Evolutionary conservation across 2,329 filamentous ascomycete genomes (phyloP), one percentile per base, ranked within the genome.

Genomic region (Ascochyta viciae-villosae): DNA sequence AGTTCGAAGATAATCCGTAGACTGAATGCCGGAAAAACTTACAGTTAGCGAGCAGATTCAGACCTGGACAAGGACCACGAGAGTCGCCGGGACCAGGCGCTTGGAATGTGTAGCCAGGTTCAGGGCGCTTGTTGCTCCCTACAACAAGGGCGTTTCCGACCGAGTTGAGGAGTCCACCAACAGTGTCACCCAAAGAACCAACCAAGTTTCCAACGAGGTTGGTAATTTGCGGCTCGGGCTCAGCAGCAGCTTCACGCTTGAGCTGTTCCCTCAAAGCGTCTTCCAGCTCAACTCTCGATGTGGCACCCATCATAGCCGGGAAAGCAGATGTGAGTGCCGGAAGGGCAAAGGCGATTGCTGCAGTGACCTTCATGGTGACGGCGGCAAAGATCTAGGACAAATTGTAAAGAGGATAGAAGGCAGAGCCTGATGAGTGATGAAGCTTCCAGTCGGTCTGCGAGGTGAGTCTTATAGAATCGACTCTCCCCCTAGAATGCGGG

Each of bases 21-120:
- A n/a, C 19, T 22, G 2, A 24, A 4, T 4, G 1, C 1, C n/a
- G 2, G 5, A n/a, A 12, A 3, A 13, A 24, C 33, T 23, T 44
- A 51, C 48, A 79, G 62, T 83, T 84, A 4, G 81, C 78, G n/a
- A 84, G 69, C 0, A 81, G 77, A 64, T 84, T 84, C 52, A 83
- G 70, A 76, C 82, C 81, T 1, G 82, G 81, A 54, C 81, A 84
- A 23, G 81, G 80, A 0, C 76, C 65, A 15, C 61, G 60, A 48
- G 64, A 65, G 46, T 68, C 65, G 9, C 50, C 48, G 6, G 62
- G 50, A 4, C 57, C 56, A 48, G 63, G 65, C 6, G 62, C 58
- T 29, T 57, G 33, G 35, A 63, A 66, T 19, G 50, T 45, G 37
- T 58, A 68, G 9, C 61, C 64, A 23, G 55, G 57, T 44, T 68